phyloP scores from a whole-genome alignment of 2,329 filamentous ascomycete species.

The Colletotrichum incanum region DNA sequence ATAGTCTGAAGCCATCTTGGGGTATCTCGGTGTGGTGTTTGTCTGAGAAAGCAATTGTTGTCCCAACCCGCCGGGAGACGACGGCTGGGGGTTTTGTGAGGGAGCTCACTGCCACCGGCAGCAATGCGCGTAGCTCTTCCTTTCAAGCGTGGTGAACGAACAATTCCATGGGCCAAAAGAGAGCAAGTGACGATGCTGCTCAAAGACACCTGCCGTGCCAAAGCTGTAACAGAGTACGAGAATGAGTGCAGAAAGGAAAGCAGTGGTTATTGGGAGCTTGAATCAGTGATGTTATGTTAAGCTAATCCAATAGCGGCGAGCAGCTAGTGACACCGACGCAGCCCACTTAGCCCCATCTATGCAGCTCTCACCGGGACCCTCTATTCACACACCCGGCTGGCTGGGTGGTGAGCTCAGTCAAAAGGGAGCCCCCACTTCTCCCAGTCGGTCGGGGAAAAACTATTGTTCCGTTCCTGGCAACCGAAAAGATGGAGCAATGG shows the following conservation, averaged over 20 bases:
- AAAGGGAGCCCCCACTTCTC: background rate
- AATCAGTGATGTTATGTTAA: slow-evolving; percentile 1
- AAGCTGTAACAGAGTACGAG: background rate
- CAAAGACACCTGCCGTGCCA: background rate
- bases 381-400: background rate
- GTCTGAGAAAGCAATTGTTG: background rate
- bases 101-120: slow-evolving; percentile 24
- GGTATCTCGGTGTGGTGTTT: slow-evolving; percentile 1
- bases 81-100: slow-evolving; percentile 18
- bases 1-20: slow-evolving; percentile 67
- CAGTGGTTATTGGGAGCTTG: slow-evolving; percentile 9
- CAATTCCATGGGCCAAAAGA: slow-evolving; percentile 16
- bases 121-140: slow-evolving; percentile 6
- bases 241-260: background rate
- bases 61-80: slow-evolving; percentile 9
- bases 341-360: slow-evolving; percentile 21
- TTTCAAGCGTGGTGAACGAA: slow-evolving; percentile 26
- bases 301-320: slow-evolving; percentile 2
- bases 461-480: background rate
- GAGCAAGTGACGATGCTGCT: slow-evolving; percentile 11
- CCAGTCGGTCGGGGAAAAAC: background rate
- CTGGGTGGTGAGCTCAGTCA: background rate
- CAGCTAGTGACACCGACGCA: slow-evolving; percentile 7
- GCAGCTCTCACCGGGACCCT: slow-evolving; percentile 6
- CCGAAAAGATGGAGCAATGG: background rate